A percentile compares a stretch with the other conserved stretches of the same genome.
Conservation (phyloP, 140 eudicot species). For the Bidens hawaiensis region DNA sequence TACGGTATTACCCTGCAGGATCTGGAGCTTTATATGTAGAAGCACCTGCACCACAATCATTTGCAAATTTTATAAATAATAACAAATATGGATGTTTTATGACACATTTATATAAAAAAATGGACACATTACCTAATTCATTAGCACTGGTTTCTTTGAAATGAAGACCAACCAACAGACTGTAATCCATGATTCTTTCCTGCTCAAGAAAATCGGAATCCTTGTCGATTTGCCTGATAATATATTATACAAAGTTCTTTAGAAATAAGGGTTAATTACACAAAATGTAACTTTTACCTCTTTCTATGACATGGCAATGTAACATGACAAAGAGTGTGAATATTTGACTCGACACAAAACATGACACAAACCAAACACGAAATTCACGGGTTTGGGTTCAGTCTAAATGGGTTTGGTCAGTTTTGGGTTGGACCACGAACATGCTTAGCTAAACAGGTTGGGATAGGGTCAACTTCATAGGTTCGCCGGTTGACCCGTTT, state of each 20-base stretch:
- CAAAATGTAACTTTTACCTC: too few species aligned
- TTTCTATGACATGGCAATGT: too few species aligned
- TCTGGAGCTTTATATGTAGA: slow-evolving; percentile 31
- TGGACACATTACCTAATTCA: slow-evolving; percentile 28
- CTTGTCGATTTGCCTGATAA: slow-evolving; percentile 75
- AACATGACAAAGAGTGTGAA: too few species aligned
- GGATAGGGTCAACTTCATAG: too few species aligned
- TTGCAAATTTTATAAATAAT: slow-evolving; percentile 21
- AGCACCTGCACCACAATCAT: slow-evolving; percentile 37
- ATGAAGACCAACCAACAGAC: slow-evolving; percentile 82
- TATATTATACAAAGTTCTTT: not conserved
- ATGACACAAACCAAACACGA: too few species aligned
- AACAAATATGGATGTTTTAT: not conserved
- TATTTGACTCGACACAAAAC: too few species aligned
- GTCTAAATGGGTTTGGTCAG: too few species aligned
- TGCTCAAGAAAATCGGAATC: slow-evolving; percentile 91
- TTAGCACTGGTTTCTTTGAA: slow-evolving; percentile 56
- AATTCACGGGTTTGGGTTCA: too few species aligned
- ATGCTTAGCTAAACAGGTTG: too few species aligned
- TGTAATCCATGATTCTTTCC: too few species aligned
- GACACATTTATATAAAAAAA: not conserved
- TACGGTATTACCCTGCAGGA: slow-evolving; percentile 66
- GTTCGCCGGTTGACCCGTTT: too few species aligned
- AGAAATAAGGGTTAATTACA: not conserved
- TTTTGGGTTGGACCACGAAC: too few species aligned